Percentiles rank a stretch among this genome's conserved stretches.
These are phyloP conservation scores for Ciborinia camelliae DNA, from an alignment of 2,329 filamentous ascomycete species.

Conservation along the genomic window DNA sequence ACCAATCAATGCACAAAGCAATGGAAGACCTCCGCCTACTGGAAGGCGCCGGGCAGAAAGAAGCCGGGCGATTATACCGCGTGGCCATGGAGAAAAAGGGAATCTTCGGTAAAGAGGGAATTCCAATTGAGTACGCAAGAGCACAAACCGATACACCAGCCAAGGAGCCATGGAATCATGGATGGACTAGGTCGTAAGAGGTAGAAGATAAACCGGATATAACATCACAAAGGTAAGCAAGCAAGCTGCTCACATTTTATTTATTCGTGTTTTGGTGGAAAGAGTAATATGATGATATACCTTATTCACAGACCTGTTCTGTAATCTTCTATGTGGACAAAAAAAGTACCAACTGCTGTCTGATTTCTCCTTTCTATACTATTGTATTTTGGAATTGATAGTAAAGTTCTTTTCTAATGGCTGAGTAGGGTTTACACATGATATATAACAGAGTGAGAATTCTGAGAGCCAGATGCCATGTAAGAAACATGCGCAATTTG, in stretches of 20 bases:
- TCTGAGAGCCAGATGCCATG: background rate
- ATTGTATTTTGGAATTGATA: background rate
- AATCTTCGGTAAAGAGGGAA: conserved; percentile 64
- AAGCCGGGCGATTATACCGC: conserved; percentile 73
- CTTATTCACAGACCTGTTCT: conserved; percentile 82
- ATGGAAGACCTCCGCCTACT: conserved; percentile 76
- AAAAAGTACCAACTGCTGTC: conserved; percentile 78
- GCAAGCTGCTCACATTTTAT: conserved; percentile 12
- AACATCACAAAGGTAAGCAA: background rate
- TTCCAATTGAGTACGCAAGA: conserved; percentile 90
- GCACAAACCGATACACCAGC: conserved; percentile 82
- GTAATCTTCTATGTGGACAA: conserved; percentile 66
- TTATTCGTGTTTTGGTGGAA: conserved; percentile 21
- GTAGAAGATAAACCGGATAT: background rate
- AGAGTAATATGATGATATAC: conserved; percentile 63
- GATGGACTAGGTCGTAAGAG: conserved; percentile 64
- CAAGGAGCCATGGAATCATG: conserved; percentile 85
- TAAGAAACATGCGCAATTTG: background rate
- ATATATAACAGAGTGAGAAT: background rate
- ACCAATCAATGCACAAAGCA: conserved; percentile 77
- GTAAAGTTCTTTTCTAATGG: conserved; percentile 18
- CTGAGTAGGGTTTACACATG: background rate
- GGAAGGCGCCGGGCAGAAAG: conserved; percentile 51
- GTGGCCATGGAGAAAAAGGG: conserved; percentile 90
- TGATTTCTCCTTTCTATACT: conserved; percentile 45